Evolutionary conservation across 176 grass and related monocot species (phyloP).

Genomic region (Carex parvula): DNA sequence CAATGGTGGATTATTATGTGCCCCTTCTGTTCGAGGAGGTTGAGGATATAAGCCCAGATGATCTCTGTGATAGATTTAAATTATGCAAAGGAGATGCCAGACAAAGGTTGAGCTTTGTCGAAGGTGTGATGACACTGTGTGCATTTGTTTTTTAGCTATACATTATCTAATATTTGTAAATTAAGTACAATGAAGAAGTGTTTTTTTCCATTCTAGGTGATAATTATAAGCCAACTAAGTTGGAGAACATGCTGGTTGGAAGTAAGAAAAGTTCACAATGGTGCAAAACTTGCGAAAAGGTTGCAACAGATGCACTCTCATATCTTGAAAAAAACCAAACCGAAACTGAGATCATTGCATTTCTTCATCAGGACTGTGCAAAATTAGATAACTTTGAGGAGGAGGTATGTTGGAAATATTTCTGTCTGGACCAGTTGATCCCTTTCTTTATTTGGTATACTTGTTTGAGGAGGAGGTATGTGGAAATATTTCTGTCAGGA

Average conservation of each 20-base stretch:
- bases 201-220: constrained; percentile 31
- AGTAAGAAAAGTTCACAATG: constrained; percentile 35
- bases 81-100: constrained; percentile 19
- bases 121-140: constrained; percentile 5
- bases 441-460: background rate
- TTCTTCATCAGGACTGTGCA: constrained; percentile 57
- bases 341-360: constrained; percentile 41
- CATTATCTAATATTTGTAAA: background rate
- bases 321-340: constrained; percentile 70
- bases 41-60: background rate
- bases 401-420: constrained; percentile 36
- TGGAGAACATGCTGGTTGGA: constrained; percentile 14
- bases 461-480: constrained; percentile 42
- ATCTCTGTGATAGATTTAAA: constrained; percentile 17
- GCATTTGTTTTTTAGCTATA: background rate
- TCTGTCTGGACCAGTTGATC: background rate
- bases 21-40: constrained; percentile 22
- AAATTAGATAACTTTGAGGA: constrained; percentile 42
- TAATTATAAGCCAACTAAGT: constrained; percentile 25
- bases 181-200: background rate
- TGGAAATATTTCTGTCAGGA: background rate
- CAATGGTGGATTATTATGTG: constrained; percentile 24
- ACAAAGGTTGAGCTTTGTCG: background rate
- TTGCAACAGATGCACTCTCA: constrained; percentile 48
- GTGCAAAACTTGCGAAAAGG: constrained; percentile 61